Evolutionary conservation across 768 basidiomycete species (phyloP).

Genomic region (Suillus americanus): DNA sequence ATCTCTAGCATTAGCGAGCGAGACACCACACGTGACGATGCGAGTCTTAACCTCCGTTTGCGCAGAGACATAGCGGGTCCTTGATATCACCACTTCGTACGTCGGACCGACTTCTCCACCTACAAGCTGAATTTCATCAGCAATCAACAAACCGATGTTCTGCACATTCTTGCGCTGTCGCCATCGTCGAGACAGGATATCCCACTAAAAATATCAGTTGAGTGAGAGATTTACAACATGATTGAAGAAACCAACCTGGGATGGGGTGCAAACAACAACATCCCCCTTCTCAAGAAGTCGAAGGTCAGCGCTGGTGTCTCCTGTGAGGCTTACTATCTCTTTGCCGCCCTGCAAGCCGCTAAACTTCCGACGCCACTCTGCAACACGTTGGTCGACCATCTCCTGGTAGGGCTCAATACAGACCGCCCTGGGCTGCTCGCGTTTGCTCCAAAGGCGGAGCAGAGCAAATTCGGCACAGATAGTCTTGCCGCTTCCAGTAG

Average conservation of each 20-base stretch:
- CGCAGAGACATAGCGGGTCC: constrained; percentile 94
- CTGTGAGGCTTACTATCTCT: constrained; percentile 90
- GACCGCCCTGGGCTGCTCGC: constrained; percentile 78
- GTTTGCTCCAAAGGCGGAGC: constrained; percentile 91
- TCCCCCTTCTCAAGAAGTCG: constrained; percentile 89
- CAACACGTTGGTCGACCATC: constrained; percentile 90
- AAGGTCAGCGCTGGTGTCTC: constrained; percentile 91
- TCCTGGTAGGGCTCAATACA: constrained; percentile 98
- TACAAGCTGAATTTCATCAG: constrained; percentile 93
- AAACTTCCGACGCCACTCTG: constrained; percentile 90
- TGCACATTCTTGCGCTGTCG: constrained; percentile 96
- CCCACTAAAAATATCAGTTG: constrained; percentile 63
- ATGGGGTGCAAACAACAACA: constrained; percentile 91
- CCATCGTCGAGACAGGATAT: constrained; percentile 92
- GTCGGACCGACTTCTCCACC: constrained; percentile 95
- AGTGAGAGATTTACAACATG: constrained; percentile 3
- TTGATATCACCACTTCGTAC: constrained; percentile 93
- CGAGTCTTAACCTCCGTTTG: constrained; percentile 92
- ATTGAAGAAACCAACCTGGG: constrained; percentile 56
- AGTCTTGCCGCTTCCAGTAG: constrained; percentile 96
- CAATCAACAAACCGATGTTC: constrained; percentile 88
- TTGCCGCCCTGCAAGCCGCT: constrained; percentile 83
- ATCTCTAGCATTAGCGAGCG: constrained; percentile 93
- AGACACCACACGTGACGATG: constrained; percentile 93
- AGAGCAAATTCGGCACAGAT: constrained; percentile 97